Evolutionary conservation across 768 basidiomycete genomes (phyloP), one percentile per base, ranked within the genome.

Genomic region (Mycena albidolilacea): DNA sequence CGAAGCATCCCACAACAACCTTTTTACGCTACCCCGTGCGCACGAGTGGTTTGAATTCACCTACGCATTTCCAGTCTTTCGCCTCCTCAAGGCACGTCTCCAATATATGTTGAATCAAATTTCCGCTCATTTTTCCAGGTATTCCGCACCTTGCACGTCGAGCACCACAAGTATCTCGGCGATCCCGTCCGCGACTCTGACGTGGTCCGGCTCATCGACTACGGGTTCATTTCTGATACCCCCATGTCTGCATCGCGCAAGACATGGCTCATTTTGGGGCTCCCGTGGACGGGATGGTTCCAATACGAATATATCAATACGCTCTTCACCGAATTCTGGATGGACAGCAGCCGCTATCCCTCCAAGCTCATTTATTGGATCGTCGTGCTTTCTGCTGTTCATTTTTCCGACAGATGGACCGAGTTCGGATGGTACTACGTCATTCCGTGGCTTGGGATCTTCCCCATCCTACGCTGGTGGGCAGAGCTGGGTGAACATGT

Each of bases 41-140:
- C 67, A 69, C 21, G 67, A 69, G 17, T 69, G 67, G 67, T 54
- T 69, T 10, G 67, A 69, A 54, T 69, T 69, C 58, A 52, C 59
- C 46, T 69, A 69, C 21, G 67, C 67, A 3, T 69, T 69, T 44
- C 67, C 67, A 7, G 67, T 68, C 6, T 68, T 68, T 52, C 67
- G 67, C 37, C 59, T 68, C 12, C 67, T 69, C n/a, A 68, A 68
- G 67, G 67, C 19, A 23, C 58, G 66, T 58, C 46, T 48, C 54
- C 15, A 59, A 59, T 38, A n/a, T 12, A 35, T 35, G 19, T 6
- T 35, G 41, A 66, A 30, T 55, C 4, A 2, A 23, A 43, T n/a
- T 1, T 9, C 17, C 21, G 17, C 30, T 48, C 21, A 50, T 30
- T 17, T 64, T 12, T 21, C 57, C 44, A 68, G 67, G 67, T 68